Evolutionary conservation across 2,329 filamentous ascomycete species (phyloP).

Genomic region (Penicillium sp.): DNA sequence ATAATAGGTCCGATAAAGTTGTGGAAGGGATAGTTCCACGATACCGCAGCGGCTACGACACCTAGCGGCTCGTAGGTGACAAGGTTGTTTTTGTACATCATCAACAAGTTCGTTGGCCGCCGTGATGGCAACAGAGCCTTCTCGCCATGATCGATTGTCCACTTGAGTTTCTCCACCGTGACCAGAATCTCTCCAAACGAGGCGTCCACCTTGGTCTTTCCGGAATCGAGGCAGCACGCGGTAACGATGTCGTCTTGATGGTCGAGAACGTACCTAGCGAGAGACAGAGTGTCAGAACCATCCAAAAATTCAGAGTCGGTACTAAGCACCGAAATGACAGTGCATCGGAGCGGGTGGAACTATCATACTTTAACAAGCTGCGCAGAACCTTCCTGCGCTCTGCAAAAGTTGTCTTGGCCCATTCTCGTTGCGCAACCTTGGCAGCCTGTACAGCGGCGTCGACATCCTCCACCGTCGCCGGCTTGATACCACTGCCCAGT

Average conservation of each 20-base stretch:
- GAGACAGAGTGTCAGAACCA: neutral
- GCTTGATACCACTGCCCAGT: constrained; percentile 61
- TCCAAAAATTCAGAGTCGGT: neutral
- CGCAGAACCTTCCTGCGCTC: constrained; percentile 73
- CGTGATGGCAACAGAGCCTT: constrained; percentile 64
- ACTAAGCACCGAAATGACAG: too few species aligned
- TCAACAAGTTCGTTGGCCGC: constrained; percentile 81
- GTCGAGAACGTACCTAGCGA: constrained; percentile 64
- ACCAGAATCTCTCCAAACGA: constrained; percentile 91
- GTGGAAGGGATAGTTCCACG: constrained; percentile 97
- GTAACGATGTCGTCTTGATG: constrained; percentile 83
- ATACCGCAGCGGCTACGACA: constrained; percentile 85
- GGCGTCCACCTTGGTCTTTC: constrained; percentile 94
- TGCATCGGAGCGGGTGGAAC: too few species aligned
- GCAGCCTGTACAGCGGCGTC: constrained; percentile 72
- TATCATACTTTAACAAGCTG: constrained; percentile 60
- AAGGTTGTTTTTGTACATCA: constrained; percentile 91
- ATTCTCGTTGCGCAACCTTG: constrained; percentile 65
- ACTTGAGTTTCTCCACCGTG: constrained; percentile 86
- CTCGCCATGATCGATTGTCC: constrained; percentile 89
- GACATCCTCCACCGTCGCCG: constrained; percentile 68
- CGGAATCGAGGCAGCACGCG: constrained; percentile 83
- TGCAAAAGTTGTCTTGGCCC: constrained; percentile 70
- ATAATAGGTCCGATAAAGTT: constrained; percentile 90
- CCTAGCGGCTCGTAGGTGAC: constrained; percentile 89